Conservation (phyloP, 1,284 basidiomycete genomes). For the Papiliotrema laurentii region DNA sequence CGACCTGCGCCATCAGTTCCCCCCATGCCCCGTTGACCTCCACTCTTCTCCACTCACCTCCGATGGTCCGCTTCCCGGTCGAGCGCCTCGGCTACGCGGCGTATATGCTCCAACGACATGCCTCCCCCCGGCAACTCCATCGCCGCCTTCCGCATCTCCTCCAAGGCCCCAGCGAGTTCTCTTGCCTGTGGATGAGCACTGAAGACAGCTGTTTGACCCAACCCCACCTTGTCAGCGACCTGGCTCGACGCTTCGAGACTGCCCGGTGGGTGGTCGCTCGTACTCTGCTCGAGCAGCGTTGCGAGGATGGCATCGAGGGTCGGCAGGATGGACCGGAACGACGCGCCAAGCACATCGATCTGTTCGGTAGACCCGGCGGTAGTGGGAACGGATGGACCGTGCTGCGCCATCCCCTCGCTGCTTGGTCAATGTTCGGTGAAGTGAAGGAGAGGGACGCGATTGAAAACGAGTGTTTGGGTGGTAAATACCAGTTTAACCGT, state of each 20-base stretch:
- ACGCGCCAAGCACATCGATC: background rate
- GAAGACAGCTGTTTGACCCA: background rate
- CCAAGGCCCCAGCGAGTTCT: background rate
- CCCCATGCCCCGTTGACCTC: background rate
- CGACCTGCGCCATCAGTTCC: background rate
- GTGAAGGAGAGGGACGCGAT: background rate
- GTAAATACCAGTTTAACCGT: background rate
- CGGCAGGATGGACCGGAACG: conserved; percentile 3
- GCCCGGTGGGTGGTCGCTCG: background rate
- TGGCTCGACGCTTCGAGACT: conserved; percentile 1
- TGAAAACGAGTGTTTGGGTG: background rate
- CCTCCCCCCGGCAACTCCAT: conserved; percentile 3
- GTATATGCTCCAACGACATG: background rate
- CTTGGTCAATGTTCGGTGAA: background rate
- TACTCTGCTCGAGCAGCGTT: background rate
- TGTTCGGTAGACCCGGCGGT: background rate
- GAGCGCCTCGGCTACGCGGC: background rate
- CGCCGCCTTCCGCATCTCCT: conserved; percentile 3
- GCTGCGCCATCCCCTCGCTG: background rate
- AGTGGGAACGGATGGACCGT: background rate
- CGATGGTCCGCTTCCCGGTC: conserved; percentile 4
- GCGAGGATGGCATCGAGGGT: background rate
- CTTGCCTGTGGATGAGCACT: background rate
- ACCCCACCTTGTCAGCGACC: conserved; percentile 1
- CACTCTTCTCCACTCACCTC: conserved; percentile 5